Evolutionary conservation across 2,329 filamentous ascomycete genomes (phyloP).

Genomic region (Trichoderma arundinaceum): DNA sequence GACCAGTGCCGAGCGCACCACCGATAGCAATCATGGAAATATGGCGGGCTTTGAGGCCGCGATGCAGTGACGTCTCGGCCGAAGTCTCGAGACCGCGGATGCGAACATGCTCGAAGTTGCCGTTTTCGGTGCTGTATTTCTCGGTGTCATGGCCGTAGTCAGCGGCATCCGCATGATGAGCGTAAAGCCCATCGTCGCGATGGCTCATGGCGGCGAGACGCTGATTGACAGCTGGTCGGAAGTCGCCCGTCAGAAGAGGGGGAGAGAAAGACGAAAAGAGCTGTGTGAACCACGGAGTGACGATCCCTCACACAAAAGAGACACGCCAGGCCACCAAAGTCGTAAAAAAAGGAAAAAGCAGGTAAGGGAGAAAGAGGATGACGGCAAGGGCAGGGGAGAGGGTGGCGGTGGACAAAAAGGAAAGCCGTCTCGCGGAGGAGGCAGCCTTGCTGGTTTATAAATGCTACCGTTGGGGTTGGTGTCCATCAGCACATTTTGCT

Average conservation of each 20-base stretch:
- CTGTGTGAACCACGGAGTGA: neutral
- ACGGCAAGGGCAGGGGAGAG: neutral
- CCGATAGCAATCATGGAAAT: constrained; percentile 71
- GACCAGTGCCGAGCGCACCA: constrained; percentile 74
- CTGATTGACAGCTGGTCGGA: neutral
- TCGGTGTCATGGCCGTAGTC: constrained; percentile 33
- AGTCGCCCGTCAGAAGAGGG: neutral
- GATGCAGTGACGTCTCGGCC: constrained; percentile 55
- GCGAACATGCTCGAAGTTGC: constrained; percentile 39
- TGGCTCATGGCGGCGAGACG: constrained; percentile 20
- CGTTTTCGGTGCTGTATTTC: constrained; percentile 32
- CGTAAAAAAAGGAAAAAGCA: neutral
- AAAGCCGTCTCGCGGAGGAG: neutral
- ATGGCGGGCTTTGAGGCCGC: constrained; percentile 60
- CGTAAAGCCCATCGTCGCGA: constrained; percentile 28
- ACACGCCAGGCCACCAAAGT: neutral
- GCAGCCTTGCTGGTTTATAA: constrained; percentile 3
- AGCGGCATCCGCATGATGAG: neutral
- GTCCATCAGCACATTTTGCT: too few relatives aligned
- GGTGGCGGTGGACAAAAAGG: neutral
- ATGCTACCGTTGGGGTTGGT: neutral
- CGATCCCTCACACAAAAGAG: neutral
- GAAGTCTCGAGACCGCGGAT: constrained; percentile 58
- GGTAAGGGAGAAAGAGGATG: neutral
- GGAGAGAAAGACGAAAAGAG: neutral